A percentile compares a stretch with the other conserved stretches of the same genome.
phyloP scores from a whole-genome alignment of 2,329 filamentous ascomycete species.

The Fusarium sp. region DNA sequence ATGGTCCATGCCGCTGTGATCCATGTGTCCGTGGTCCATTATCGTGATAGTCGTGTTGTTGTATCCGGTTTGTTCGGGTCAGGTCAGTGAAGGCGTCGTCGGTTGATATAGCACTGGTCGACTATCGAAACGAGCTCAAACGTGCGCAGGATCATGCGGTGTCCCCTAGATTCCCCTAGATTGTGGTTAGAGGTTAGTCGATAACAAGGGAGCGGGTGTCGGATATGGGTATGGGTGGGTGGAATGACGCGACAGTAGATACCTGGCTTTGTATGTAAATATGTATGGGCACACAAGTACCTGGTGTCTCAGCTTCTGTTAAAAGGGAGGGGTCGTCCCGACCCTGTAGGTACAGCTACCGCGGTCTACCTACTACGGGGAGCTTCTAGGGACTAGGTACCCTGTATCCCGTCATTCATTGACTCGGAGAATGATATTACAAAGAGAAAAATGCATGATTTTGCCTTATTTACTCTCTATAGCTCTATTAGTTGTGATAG shows the following conservation, averaged over 20 bases:
- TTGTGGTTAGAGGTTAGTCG: slow-evolving; percentile 24
- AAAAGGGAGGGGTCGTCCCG: slow-evolving; percentile 12
- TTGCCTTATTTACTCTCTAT: no score
- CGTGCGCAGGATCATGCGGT: slow-evolving; percentile 51
- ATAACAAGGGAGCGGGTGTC: slow-evolving; percentile 20
- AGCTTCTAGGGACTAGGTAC: neutral
- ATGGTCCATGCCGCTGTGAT: slow-evolving; percentile 60
- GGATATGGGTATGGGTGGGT: slow-evolving; percentile 12
- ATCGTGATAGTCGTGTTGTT: slow-evolving; percentile 3
- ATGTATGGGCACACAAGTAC: slow-evolving; percentile 9
- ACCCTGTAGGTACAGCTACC: slow-evolving; percentile 15
- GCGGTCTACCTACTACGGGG: slow-evolving; percentile 13
- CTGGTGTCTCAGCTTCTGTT: slow-evolving; percentile 12
- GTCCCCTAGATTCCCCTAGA: neutral
- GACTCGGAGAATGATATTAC: neutral
- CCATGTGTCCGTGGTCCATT: slow-evolving; percentile 62
- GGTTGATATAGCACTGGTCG: slow-evolving; percentile 11
- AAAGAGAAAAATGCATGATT: no score
- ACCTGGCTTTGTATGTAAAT: slow-evolving; percentile 1
- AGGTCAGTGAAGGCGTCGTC: neutral
- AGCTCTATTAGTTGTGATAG: neutral
- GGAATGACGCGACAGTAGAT: slow-evolving; percentile 27
- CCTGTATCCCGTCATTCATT: neutral
- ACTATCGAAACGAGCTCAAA: slow-evolving; percentile 57
- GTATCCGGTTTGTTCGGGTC: neutral